phyloP scores from a whole-genome alignment of 2,329 filamentous ascomycete species.

The Myriangium duriaei region DNA sequence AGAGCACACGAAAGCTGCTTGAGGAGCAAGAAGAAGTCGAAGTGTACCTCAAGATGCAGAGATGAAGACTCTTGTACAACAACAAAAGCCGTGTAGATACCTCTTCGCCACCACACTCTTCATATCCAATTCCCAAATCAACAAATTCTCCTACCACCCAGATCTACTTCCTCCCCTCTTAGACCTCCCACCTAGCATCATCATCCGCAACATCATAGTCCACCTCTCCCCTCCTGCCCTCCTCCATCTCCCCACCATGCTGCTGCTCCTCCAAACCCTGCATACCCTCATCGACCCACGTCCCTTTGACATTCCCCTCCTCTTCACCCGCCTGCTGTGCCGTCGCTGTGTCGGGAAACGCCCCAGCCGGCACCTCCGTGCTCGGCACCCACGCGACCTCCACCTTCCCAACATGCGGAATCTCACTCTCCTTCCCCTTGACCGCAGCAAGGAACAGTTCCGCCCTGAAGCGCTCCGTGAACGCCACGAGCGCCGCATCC shows the following conservation, averaged over 20 bases:
- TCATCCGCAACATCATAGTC: constrained; percentile 41
- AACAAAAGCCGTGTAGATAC: constrained; percentile 11
- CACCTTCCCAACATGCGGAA: constrained; percentile 52
- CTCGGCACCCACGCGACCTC: constrained; percentile 52
- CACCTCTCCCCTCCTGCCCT: constrained; percentile 22
- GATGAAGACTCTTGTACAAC: constrained; percentile 7
- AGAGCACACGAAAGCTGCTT: too few relatives aligned
- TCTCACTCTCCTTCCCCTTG: constrained; percentile 24
- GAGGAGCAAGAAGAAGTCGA: too few relatives aligned
- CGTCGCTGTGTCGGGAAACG: constrained; percentile 14
- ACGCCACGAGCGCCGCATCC: constrained; percentile 29
- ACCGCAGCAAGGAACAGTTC: constrained; percentile 38
- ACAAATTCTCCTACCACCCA: too few relatives aligned
- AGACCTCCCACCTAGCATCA: constrained; percentile 31
- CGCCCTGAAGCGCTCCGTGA: constrained; percentile 44
- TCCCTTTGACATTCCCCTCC: constrained; percentile 36
- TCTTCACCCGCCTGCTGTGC: constrained; percentile 38
- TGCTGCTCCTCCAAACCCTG: constrained; percentile 8
- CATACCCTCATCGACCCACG: constrained; percentile 18
- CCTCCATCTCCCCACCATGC: constrained; percentile 12
- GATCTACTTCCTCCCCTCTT: too few relatives aligned
- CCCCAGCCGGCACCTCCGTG: constrained; percentile 16
- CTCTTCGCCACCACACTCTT: too few relatives aligned
- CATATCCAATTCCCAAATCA: too few relatives aligned
- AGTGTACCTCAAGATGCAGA: constrained; percentile 2